Evolutionary conservation across 495 filamentous ascomycete species (phyloP).

Genomic region (Viridothelium virens): DNA sequence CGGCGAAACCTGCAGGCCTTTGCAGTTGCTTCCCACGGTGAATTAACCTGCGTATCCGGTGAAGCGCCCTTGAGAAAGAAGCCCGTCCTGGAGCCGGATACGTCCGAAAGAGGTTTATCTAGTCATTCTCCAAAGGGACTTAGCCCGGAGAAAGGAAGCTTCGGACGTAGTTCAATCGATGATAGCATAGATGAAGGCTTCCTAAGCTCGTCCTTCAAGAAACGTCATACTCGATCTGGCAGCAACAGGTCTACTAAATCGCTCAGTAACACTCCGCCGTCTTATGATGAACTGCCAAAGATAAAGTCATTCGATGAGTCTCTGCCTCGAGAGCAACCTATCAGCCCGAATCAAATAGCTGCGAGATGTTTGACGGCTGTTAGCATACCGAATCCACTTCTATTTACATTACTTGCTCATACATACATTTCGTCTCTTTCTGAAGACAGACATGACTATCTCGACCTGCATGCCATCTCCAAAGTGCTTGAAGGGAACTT

Average conservation of each 20-base stretch:
- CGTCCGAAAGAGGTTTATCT: slow-evolving; percentile 22
- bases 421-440: slow-evolving; percentile 23
- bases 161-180: slow-evolving; percentile 37
- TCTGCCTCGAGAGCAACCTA: slow-evolving; percentile 27
- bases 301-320: slow-evolving; percentile 30
- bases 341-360: slow-evolving; percentile 38
- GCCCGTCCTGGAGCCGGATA: slow-evolving; percentile 30
- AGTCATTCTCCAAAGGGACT: slow-evolving; percentile 23
- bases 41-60: slow-evolving; percentile 45
- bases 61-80: neutral
- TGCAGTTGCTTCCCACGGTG: slow-evolving; percentile 53
- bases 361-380: slow-evolving; percentile 24
- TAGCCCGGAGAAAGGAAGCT: slow-evolving; percentile 31
- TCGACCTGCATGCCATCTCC: neutral
- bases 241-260: slow-evolving; percentile 35
- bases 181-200: slow-evolving; percentile 41
- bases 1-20: slow-evolving; percentile 57
- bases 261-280: slow-evolving; percentile 32
- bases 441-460: neutral
- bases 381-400: slow-evolving; percentile 21
- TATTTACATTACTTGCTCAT: slow-evolving; percentile 34
- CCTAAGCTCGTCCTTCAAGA: slow-evolving; percentile 32
- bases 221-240: slow-evolving; percentile 30
- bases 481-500: slow-evolving; percentile 2
- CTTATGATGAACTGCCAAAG: slow-evolving; percentile 16